Evolutionary conservation across 1,139 yeast genomes (phyloP), one percentile per base, ranked within the genome.

Genomic region (Yamadazyma trypodendri): DNA sequence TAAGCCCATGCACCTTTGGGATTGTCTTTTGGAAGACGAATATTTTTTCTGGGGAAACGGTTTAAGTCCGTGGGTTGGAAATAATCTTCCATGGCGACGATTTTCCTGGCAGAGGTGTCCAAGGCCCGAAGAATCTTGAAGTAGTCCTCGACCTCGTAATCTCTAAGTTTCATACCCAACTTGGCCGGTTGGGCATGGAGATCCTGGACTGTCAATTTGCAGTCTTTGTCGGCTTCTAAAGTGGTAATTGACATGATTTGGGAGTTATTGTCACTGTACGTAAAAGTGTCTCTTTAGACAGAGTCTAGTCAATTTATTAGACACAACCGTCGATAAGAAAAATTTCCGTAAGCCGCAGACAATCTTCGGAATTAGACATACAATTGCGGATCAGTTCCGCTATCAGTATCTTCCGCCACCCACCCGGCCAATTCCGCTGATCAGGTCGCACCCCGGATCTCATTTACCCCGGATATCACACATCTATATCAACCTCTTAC

Each of bases 1-100:
- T 60, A 56, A 11, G 65, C 68, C 69, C 69, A 63, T 2, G 65
- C 68, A 22, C 65, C 65, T 37, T 51, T 54, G 2, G 40, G 28
- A 28, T 56, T 56, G 9, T 59, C 56, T 11, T 52, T 51, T n/a
- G 60, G 54, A n/a, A 42, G 42, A 37, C 55, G 50, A 13, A 61
- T 43, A 33, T 60, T 44, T 17, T 50, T 45, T 30, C 70, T 51
- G 20, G 68, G 67, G 32, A 58, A 63, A 38, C 62, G 50, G 12
- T 48, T 50, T 12, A 58, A 40, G 39, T 63, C 63, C 16, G 35
- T 34, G 14, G 41, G 41, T 17, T 34, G 61, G 31, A 38, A 43
- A 40, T 54, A 60, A 40, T 60, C 64, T 14, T 52, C 56, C 58
- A 58, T 51, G 4, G 44, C 55, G 33, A 58, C 40, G 10, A 61